Percentiles rank a stretch among this genome's conserved stretches.
Evolutionary conservation across 1,139 yeast species (phyloP).

Genomic region (Magnusiomyces fungicola): DNA sequence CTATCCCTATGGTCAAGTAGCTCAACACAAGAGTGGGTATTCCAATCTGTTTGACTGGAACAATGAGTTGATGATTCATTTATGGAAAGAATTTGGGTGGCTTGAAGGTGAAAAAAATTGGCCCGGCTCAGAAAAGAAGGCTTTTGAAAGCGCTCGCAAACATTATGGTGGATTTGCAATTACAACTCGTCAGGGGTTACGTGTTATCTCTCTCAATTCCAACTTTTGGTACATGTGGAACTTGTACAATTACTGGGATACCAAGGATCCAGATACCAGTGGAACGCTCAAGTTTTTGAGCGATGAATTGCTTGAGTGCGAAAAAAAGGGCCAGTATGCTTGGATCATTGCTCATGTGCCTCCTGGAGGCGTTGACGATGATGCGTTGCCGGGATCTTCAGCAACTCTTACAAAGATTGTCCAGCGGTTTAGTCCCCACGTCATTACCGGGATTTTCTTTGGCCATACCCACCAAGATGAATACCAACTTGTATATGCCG

Average conservation of each 20-base stretch:
- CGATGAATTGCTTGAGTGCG: conserved; percentile 49
- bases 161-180: conserved; percentile 62
- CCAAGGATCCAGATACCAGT: conserved; percentile 49
- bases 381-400: conserved; percentile 58
- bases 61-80: conserved; percentile 49
- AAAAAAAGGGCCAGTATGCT: conserved; percentile 48
- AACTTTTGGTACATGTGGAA: conserved; percentile 54
- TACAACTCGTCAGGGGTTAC: conserved; percentile 47
- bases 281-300: conserved; percentile 54
- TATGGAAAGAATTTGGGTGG: conserved; percentile 41
- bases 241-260: conserved; percentile 49
- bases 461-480: conserved; percentile 72
- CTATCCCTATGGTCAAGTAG: conserved; percentile 63
- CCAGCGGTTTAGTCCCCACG: conserved; percentile 55
- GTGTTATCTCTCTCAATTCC: conserved; percentile 52
- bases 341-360: conserved; percentile 64
- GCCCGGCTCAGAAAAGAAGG: conserved; percentile 5
- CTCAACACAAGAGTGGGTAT: conserved; percentile 46
- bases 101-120: conserved; percentile 16
- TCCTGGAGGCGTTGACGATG: conserved; percentile 36
- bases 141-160: conserved; percentile 25
- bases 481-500: conserved; percentile 49
- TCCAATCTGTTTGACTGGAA: conserved; percentile 52
- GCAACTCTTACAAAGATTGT: conserved; percentile 50
- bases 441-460: conserved; percentile 60